phyloP scores from a whole-genome alignment of 225 moss, liverwort and hornwort genomes.

The Marchantia polymorpha region DNA sequence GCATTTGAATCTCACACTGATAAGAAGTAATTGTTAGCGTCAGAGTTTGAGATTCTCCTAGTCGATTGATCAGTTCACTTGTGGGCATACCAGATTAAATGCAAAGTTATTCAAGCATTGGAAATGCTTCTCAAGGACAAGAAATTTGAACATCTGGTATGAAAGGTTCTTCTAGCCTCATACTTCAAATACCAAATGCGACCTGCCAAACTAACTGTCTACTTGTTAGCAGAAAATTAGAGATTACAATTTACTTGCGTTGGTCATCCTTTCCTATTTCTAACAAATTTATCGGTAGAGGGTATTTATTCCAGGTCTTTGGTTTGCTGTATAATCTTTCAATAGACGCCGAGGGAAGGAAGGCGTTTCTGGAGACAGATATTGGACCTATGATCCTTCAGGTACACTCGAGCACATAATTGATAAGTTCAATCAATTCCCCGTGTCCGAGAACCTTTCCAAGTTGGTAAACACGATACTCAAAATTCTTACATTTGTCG shows the following conservation, averaged over 20 bases:
- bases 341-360: constrained; percentile 25
- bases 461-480: neutral
- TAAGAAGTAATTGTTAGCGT: neutral
- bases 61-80: neutral
- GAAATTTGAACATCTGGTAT: constrained; percentile 53
- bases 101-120: constrained; percentile 41
- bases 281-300: neutral
- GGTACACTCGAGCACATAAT: constrained; percentile 15
- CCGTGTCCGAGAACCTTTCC: too few species aligned
- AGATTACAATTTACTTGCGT: neutral
- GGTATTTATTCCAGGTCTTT: constrained; percentile 35
- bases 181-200: neutral
- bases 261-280: neutral
- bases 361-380: constrained; percentile 32
- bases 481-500: neutral
- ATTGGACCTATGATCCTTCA: constrained; percentile 39
- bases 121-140: constrained; percentile 46
- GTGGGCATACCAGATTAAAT: constrained; percentile 35
- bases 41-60: neutral
- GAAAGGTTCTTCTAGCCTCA: neutral
- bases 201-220: too few species aligned
- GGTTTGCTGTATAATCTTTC: constrained; percentile 53
- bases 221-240: too few species aligned
- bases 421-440: neutral
- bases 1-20: neutral